These are phyloP conservation scores for Coniochaeta prunicola DNA, from an alignment of 2,329 filamentous ascomycete species.

Conservation along the genomic window DNA sequence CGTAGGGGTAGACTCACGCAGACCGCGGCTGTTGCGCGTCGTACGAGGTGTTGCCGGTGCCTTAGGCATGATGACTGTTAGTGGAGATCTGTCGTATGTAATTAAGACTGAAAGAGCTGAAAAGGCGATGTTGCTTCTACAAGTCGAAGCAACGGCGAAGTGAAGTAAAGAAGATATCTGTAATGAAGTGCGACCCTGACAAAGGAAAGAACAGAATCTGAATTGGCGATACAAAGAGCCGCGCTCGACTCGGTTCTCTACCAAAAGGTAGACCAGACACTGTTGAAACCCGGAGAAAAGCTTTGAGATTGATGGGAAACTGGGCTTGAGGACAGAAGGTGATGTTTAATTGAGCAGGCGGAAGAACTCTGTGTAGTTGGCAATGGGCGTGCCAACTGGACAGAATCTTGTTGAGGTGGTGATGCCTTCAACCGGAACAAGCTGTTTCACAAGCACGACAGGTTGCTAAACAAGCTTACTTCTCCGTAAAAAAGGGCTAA, in stretches of 20 bases:
- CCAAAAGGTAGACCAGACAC: background rate
- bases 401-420: background rate
- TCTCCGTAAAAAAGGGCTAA: background rate
- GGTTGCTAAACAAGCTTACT: background rate
- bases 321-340: background rate
- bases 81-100: background rate
- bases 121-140: background rate
- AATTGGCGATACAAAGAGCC: background rate
- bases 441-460: background rate
- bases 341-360: background rate
- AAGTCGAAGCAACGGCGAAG: background rate
- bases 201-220: background rate
- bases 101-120: background rate
- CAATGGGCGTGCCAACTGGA: background rate
- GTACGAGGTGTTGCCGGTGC: conserved; percentile 8
- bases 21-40: conserved; percentile 15
- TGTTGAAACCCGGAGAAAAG: background rate
- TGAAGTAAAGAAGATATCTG: background rate
- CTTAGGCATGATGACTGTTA: background rate
- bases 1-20: conserved; percentile 4
- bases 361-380: background rate
- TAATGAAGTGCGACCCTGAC: background rate
- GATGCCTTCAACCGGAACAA: background rate
- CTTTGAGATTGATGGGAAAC: background rate
- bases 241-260: background rate